Base-by-base conservation (phyloP, 768 basidiomycete genomes). In the Pleurotus tuber-regium region DNA sequence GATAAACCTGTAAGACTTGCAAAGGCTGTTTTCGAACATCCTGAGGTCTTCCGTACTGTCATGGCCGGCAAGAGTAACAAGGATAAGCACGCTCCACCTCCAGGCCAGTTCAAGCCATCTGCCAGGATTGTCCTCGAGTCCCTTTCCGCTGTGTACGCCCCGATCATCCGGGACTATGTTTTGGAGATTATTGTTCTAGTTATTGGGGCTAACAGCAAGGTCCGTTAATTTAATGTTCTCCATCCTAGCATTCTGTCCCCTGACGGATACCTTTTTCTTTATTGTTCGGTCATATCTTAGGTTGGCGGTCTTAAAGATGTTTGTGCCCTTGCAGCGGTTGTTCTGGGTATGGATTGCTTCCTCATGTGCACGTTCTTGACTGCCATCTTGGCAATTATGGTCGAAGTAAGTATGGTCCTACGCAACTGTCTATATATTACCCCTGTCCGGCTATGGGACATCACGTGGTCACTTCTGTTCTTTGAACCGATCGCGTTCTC, bases 1-100 rank as follows among this genome's bases (percentile, higher is more conserved):
- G 97, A 99, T 70, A 98, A 99, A 66, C 96, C 95, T 0, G 84
- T 96, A 40, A 82, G 91, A 5, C 84, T 99, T 21, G 95, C 94
- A 2, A 79, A 86, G 10, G 87, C 93, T 2, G 90, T 98, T 12
- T 92, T 98, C 70, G 79, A 82, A 24, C 89, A 94, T 59, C 90
- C 89, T 2, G 80, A 88, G 42, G 69, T 84, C 23, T 60, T 61
- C n/a, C 58, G 61, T 29, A 70, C 76, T 43, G 64, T 73, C 46
- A n/a, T n/a, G n/a, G n/a, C n/a, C n/a, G 65, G 78, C 52, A 62
- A 58, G 48, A 46, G 29, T 59, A 33, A 43, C 61, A 51, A 54
- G 62, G 51, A 29, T 65, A 39, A 55, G 57, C 57, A 25, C 63
- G 57, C 26, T 62, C 65, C 54, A 54, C 71, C 2, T 63, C 72